Evolutionary conservation across 345 rosid species (phyloP), one percentile per base, ranked within the genome.

Genomic region (Hypericum perforatum): DNA sequence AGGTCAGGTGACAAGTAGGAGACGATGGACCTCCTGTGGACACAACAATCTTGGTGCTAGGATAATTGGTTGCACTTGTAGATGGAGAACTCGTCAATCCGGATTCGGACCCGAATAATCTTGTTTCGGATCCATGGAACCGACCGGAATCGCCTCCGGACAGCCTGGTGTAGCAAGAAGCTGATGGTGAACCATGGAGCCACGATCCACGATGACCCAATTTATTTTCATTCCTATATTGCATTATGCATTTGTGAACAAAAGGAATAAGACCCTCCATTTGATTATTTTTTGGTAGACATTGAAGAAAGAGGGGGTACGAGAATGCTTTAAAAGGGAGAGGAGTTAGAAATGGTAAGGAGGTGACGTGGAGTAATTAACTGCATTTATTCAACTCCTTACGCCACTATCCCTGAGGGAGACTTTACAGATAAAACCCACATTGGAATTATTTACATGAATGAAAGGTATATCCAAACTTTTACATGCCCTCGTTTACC

Each of bases 191-290:
- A 37, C 78, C 85, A 5, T 16, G 58, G 52, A 73, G 63, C 82
- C 81, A 78, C 0, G 80, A 57, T 5, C 62, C 63, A 1, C 73
- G 12, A 12, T 70, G 54, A 1, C 77, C 73, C 32, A 22, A 22
- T 11, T 78, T 75, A 39, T 64, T 67, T 15, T 81, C 83, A 13
- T 78, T 78, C 63, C 66, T 86, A 84, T 79, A 62, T 64, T 82
- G 95, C 64, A 75, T 68, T 49, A 80, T 60, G 11, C 87, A 83
- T 53, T 54, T 76, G 63, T 85, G 82, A 13, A 80, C 83, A 16
- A 76, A 76, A 40, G 95, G 95, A 57, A 85, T 82, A 0, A 85
- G 69, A 61, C 95, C 95, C 59, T 91, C 98, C 98, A 91, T 91
- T 58, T 48, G 32, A 22, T 22, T 22, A 22, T 22, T 22, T 22